These are phyloP conservation scores for Fistulinella cinereoalba DNA, from an alignment of 1,284 basidiomycete species.

Conservation along the genomic window DNA sequence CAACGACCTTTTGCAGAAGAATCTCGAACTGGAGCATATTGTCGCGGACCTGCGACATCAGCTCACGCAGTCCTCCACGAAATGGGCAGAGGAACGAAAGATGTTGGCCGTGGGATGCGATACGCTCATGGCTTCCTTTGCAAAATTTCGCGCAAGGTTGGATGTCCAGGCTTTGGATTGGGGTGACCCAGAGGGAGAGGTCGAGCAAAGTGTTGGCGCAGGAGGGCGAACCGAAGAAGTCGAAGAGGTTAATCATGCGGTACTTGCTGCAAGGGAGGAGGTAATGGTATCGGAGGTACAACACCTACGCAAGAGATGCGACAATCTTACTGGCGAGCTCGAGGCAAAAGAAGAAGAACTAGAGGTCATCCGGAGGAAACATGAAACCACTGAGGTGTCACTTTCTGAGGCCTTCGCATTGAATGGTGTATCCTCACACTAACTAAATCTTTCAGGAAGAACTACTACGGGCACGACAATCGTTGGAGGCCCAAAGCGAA, in stretches of 20 bases:
- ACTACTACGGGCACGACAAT: constrained; percentile 14
- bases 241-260: constrained; percentile 11
- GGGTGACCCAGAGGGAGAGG: constrained; percentile 27
- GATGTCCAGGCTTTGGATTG: constrained; percentile 22
- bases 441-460: constrained; percentile 17
- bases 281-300: constrained; percentile 2
- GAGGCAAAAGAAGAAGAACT: constrained; percentile 19
- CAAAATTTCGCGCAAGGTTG: constrained; percentile 29
- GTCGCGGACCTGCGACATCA: constrained; percentile 31
- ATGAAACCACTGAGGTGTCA: constrained; percentile 20
- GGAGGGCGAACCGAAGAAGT: constrained; percentile 18
- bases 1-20: constrained; percentile 28
- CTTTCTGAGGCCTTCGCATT: constrained; percentile 5
- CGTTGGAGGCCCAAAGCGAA: constrained; percentile 19
- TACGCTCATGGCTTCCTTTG: constrained; percentile 32
- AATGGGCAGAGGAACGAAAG: constrained; percentile 32
- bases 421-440: constrained; percentile 6
- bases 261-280: no score
- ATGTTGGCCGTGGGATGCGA: constrained; percentile 22
- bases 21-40: constrained; percentile 28
- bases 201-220: constrained; percentile 23
- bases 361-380: constrained; percentile 18
- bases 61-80: constrained; percentile 30
- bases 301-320: constrained; percentile 14
- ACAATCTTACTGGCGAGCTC: constrained; percentile 20